These are phyloP conservation scores for Asterella californica DNA, from an alignment of 225 moss, liverwort and hornwort species.

Conservation along the genomic window DNA sequence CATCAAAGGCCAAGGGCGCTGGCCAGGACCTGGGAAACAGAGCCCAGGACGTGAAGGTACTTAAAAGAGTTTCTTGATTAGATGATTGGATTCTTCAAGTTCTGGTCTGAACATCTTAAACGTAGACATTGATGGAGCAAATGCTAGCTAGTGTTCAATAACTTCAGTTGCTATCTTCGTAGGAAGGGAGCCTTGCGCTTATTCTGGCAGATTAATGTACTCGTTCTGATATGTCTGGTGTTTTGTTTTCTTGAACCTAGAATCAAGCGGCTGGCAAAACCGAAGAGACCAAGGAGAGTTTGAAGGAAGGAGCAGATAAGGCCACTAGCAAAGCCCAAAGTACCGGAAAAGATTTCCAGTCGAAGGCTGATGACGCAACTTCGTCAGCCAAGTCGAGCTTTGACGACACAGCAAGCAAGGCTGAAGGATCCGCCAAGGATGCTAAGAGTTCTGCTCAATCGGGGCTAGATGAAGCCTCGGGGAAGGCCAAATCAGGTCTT, in stretches of 20 bases:
- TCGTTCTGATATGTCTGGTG: background rate
- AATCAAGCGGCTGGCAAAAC: slow-evolving; percentile 6
- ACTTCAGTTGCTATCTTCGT: background rate
- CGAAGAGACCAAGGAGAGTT: background rate
- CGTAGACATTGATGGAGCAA: too few relatives aligned
- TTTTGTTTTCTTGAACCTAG: background rate
- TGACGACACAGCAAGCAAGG: background rate
- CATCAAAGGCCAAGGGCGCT: slow-evolving; percentile 11
- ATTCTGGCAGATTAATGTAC: background rate
- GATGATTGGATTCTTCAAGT: background rate
- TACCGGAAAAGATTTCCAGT: background rate
- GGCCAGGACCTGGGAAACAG: background rate
- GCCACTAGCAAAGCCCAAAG: background rate
- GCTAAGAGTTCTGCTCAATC: slow-evolving; percentile 3
- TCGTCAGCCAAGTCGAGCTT: slow-evolving; percentile 10
- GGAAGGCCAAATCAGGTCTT: slow-evolving; percentile 5
- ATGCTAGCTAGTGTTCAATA: background rate
- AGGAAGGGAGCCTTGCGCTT: background rate
- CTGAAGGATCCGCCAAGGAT: background rate
- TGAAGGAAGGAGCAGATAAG: background rate
- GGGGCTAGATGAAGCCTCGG: background rate
- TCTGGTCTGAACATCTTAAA: background rate
- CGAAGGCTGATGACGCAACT: slow-evolving; percentile 7
- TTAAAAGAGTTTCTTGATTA: background rate
- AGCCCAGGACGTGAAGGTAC: slow-evolving; percentile 3